These are phyloP conservation scores for Chaetomium strumarium DNA, from an alignment of 2,329 filamentous ascomycete species.

Conservation along the genomic window DNA sequence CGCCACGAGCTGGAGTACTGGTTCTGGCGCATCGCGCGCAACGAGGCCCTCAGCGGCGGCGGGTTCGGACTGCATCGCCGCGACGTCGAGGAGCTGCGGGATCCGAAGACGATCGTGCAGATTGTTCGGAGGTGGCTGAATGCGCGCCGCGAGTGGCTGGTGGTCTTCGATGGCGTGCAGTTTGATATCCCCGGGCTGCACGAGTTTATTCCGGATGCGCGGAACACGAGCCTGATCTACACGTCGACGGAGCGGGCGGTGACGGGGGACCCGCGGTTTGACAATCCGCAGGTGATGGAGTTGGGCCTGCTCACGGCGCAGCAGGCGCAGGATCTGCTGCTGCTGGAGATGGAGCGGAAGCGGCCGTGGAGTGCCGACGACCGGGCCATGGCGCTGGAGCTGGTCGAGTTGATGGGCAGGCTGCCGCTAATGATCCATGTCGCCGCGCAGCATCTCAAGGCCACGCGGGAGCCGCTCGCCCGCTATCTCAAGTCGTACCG, in stretches of 20 bases:
- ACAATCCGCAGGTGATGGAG: constrained; percentile 51
- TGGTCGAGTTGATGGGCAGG: constrained; percentile 58
- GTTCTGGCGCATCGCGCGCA: constrained; percentile 61
- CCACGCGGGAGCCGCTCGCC: constrained; percentile 54
- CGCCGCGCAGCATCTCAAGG: constrained; percentile 55
- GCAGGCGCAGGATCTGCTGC: constrained; percentile 55
- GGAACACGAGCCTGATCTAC: constrained; percentile 59
- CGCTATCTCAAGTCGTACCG: constrained; percentile 55
- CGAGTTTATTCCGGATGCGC: constrained; percentile 58
- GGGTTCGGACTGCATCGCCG: constrained; percentile 28
- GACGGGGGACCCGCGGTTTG: constrained; percentile 50
- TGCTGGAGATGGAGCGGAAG: constrained; percentile 56
- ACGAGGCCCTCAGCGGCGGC: constrained; percentile 44
- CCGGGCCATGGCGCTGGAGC: constrained; percentile 49
- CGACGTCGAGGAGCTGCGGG: constrained; percentile 34
- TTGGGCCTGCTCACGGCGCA: constrained; percentile 48
- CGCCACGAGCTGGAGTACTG: constrained; percentile 52
- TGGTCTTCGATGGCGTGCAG: constrained; percentile 61
- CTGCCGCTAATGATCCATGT: constrained; percentile 64
- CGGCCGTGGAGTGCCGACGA: constrained; percentile 50
- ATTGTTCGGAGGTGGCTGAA: constrained; percentile 58
- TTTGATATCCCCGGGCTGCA: constrained; percentile 53
- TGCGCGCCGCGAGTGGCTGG: constrained; percentile 55
- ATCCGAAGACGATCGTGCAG: constrained; percentile 45
- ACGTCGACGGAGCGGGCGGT: constrained; percentile 58